Conservation (phyloP, 1,284 basidiomycete species). For the Tylopilus sp. region DNA sequence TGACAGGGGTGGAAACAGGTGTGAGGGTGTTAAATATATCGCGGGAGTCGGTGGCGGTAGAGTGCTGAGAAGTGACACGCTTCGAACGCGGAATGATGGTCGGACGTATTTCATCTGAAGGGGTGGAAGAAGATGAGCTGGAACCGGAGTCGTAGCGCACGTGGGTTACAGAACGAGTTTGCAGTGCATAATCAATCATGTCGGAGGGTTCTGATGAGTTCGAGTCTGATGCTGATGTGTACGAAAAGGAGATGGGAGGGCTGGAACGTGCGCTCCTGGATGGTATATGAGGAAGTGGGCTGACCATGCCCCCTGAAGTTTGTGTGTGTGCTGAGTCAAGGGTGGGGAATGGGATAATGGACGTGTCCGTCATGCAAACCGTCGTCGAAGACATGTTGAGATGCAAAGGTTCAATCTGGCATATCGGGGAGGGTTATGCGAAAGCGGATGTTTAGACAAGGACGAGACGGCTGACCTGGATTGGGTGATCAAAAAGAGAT, state of each 20-base stretch:
- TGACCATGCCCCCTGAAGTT: slow-evolving; percentile 49
- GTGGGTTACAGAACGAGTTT: slow-evolving; percentile 11
- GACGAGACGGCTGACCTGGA: slow-evolving; percentile 6
- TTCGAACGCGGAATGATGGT: slow-evolving; percentile 37
- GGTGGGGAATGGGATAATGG: slow-evolving; percentile 36
- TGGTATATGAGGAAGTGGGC: slow-evolving; percentile 38
- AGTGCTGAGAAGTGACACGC: slow-evolving; percentile 33
- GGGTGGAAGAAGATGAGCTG: slow-evolving; percentile 34
- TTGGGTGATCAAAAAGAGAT: slow-evolving; percentile 14
- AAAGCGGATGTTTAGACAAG: not conserved
- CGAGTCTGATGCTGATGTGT: slow-evolving; percentile 13
- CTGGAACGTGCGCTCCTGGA: slow-evolving; percentile 15
- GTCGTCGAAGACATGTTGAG: slow-evolving; percentile 27
- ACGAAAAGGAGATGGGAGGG: slow-evolving; percentile 11
- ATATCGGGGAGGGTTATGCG: not conserved
- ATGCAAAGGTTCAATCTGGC: slow-evolving; percentile 3
- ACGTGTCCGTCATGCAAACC: slow-evolving; percentile 35
- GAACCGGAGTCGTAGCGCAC: slow-evolving; percentile 33
- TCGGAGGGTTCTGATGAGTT: slow-evolving; percentile 8
- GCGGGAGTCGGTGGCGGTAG: slow-evolving; percentile 14
- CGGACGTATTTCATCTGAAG: slow-evolving; percentile 29
- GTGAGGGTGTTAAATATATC: slow-evolving; percentile 37
- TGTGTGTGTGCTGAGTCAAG: slow-evolving; percentile 34
- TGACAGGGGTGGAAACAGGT: slow-evolving; percentile 38
- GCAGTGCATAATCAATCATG: slow-evolving; percentile 11